Evolutionary conservation across 1,139 yeast genomes (phyloP).

Genomic region (Eremothecium coryli): DNA sequence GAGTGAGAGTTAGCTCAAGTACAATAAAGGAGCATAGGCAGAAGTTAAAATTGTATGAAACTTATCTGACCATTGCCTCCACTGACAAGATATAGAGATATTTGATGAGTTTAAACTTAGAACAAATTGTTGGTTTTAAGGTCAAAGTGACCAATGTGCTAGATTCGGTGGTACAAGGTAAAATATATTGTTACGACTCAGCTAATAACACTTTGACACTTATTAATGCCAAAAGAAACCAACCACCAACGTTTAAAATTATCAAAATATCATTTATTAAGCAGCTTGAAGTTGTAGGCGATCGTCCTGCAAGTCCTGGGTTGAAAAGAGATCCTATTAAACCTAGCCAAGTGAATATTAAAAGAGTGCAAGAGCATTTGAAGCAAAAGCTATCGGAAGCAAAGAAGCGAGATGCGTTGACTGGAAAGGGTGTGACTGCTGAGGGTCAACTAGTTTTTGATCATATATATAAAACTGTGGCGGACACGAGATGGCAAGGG

Average conservation of each 20-base stretch:
- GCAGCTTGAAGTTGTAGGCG: slow-evolving; percentile 40
- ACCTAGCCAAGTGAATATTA: slow-evolving; percentile 21
- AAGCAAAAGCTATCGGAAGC: slow-evolving; percentile 18
- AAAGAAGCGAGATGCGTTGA: slow-evolving; percentile 17
- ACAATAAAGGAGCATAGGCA: no score
- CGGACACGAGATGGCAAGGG: slow-evolving; percentile 42
- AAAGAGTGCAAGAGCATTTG: slow-evolving; percentile 19
- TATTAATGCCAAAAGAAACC: slow-evolving; percentile 24
- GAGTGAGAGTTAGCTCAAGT: no score
- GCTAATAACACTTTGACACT: slow-evolving; percentile 35
- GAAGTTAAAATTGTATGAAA: no score
- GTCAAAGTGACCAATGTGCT: slow-evolving; percentile 53
- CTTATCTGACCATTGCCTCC: no score
- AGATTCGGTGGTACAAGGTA: slow-evolving; percentile 50
- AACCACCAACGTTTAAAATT: slow-evolving; percentile 38
- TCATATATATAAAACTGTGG: slow-evolving; percentile 40
- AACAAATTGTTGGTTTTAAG: slow-evolving; percentile 33
- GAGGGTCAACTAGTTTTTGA: slow-evolving; percentile 45
- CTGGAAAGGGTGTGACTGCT: slow-evolving; percentile 35
- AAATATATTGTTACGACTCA: slow-evolving; percentile 51
- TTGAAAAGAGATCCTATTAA: slow-evolving; percentile 25
- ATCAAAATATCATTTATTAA: slow-evolving; percentile 54
- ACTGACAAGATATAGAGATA: background rate
- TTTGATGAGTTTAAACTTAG: slow-evolving; percentile 25
- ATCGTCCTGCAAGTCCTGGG: slow-evolving; percentile 22